Evolutionary conservation across 176 grass and related monocot genomes (phyloP).

Genomic region (Aegilops bicornis): DNA sequence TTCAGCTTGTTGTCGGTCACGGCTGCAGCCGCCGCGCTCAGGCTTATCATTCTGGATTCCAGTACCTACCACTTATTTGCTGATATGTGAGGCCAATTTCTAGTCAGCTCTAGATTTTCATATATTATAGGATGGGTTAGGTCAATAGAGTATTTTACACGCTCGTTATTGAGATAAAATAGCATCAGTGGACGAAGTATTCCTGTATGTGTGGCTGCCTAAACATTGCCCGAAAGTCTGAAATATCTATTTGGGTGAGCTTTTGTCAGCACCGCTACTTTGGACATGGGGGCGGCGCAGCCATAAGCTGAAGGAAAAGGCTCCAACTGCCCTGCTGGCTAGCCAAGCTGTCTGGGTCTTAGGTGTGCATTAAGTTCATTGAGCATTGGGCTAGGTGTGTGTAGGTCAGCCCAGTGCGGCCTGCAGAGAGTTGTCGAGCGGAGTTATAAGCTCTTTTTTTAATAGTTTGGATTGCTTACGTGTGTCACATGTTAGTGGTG

Average conservation of each 20-base stretch:
- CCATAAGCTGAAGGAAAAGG: not conserved
- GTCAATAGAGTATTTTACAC: not conserved
- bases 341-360: too few relatives aligned
- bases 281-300: not conserved
- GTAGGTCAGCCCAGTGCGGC: too few relatives aligned
- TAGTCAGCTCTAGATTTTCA: conserved; percentile 2
- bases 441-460: too few relatives aligned
- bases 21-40: conserved; percentile 69
- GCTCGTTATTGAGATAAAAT: conserved; percentile 8
- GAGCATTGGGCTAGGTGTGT: too few relatives aligned
- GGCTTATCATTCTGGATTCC: conserved; percentile 74
- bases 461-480: too few relatives aligned
- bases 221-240: not conserved
- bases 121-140: not conserved
- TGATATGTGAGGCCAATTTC: conserved; percentile 55
- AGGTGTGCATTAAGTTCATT: too few relatives aligned
- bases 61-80: conserved; percentile 94
- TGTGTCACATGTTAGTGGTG: too few relatives aligned
- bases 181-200: not conserved
- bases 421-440: too few relatives aligned
- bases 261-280: not conserved
- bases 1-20: conserved; percentile 58
- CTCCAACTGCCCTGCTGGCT: too few relatives aligned
- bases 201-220: not conserved
- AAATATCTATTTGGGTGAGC: not conserved